Percentiles rank a stretch among this genome's conserved stretches.
These are phyloP conservation scores for Trametopsis cervina DNA, from an alignment of 768 basidiomycete genomes.

Conservation along the genomic window DNA sequence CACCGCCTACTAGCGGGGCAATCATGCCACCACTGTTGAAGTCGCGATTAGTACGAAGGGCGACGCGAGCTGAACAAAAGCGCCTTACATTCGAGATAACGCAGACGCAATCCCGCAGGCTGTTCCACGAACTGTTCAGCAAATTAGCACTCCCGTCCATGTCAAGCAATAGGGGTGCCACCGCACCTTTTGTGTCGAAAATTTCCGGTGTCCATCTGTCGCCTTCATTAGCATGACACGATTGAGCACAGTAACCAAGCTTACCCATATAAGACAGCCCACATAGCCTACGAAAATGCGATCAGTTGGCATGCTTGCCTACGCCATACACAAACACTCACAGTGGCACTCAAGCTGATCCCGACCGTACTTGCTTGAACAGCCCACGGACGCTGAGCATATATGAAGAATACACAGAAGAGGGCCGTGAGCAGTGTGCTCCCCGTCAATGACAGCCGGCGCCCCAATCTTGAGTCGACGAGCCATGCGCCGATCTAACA, in stretches of 20 bases:
- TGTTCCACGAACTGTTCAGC: constrained; percentile 63
- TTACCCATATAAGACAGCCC: constrained; percentile 76
- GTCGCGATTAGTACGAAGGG: constrained; percentile 3
- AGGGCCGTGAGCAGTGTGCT: constrained; percentile 72
- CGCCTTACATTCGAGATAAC: constrained; percentile 69
- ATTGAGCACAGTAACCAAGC: constrained; percentile 3
- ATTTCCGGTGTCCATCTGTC: constrained; percentile 77
- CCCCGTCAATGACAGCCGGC: constrained; percentile 64
- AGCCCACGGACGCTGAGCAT: constrained; percentile 48
- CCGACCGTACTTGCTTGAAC: constrained; percentile 67
- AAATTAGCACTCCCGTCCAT: neutral
- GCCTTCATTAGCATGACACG: neutral
- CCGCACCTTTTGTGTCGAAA: constrained; percentile 66
- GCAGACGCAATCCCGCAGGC: constrained; percentile 87
- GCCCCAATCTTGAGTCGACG: constrained; percentile 63
- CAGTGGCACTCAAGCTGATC: constrained; percentile 71
- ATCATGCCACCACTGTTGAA: constrained; percentile 76
- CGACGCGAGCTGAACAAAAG: constrained; percentile 1
- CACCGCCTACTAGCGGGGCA: constrained; percentile 74
- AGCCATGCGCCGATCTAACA: constrained; percentile 77
- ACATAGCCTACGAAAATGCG: constrained; percentile 53
- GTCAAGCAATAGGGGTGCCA: neutral
- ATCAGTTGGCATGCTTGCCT: neutral
- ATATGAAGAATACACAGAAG: constrained; percentile 65
- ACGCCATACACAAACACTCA: constrained; percentile 24